Percentiles rank a stretch among this genome's conserved stretches.
These are phyloP conservation scores for Venustampulla echinocandica DNA, from an alignment of 495 filamentous ascomycete species.

Conservation along the genomic window DNA sequence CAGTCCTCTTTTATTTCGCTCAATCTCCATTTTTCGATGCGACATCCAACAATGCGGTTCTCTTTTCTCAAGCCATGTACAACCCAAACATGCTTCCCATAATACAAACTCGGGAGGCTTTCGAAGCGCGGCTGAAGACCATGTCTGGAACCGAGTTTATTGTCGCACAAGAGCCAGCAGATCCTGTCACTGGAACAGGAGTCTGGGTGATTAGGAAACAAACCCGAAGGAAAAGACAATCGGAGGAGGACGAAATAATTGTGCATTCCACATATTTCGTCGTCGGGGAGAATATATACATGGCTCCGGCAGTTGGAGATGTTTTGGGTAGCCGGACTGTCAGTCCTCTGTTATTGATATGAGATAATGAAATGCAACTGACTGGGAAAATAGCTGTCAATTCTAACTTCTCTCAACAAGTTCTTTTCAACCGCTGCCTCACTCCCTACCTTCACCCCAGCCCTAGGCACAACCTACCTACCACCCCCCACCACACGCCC, in stretches of 20 bases:
- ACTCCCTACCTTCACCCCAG: constrained; percentile 63
- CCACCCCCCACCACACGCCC: constrained; percentile 29
- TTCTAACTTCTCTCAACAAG: constrained; percentile 61
- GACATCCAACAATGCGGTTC: constrained; percentile 76
- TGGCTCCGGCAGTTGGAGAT: constrained; percentile 76
- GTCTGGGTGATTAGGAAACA: constrained; percentile 95
- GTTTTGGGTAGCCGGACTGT: constrained; percentile 71
- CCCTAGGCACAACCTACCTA: constrained; percentile 65
- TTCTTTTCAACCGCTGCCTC: constrained; percentile 48
- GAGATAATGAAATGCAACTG: constrained; percentile 9
- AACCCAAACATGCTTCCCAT: constrained; percentile 52
- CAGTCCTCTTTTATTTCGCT: constrained; percentile 83
- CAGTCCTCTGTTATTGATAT: constrained; percentile 21
- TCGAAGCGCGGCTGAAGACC: constrained; percentile 65
- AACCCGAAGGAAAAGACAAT: constrained; percentile 51
- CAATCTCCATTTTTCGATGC: constrained; percentile 85
- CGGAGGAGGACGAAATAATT: constrained; percentile 56
- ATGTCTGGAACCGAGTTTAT: constrained; percentile 82
- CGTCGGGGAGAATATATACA: constrained; percentile 76
- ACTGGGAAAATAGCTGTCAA: constrained; percentile 25
- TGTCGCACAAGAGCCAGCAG: constrained; percentile 67
- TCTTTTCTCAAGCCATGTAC: constrained; percentile 66
- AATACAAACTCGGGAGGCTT: constrained; percentile 60
- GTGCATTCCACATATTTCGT: constrained; percentile 77
- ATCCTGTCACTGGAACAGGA: constrained; percentile 56